Evolutionary conservation across 2,329 filamentous ascomycete genomes (phyloP), one percentile per base, ranked within the genome.

Genomic region (Penicillium sp.): DNA sequence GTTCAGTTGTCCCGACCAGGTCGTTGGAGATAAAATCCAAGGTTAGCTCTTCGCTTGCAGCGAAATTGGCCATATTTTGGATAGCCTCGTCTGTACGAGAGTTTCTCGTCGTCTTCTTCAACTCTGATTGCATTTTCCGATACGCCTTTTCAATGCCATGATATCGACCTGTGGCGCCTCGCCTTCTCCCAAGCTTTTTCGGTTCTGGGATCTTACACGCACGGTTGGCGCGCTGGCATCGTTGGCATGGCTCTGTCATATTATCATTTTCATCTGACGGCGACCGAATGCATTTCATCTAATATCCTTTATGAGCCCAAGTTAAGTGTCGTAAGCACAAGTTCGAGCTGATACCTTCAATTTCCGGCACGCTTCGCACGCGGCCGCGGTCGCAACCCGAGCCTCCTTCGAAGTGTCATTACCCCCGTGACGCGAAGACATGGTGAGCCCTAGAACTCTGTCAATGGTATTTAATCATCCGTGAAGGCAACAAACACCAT

Each of bases 261-360:
- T 7, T 27, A 9, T 38, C 29, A 6, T 49, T 9, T 11, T 32
- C 14, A 18, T 31, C 14, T 10, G 4, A 29, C 21, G 49, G 44
- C 5, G 53, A 11, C 13, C 66, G 59, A 13, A 63, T 61, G 38
- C 67, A 70, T 58, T 59, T 58, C 67, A 70, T 70, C 63, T 64
- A 36, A n/a, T 18, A 10, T 31, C 2, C 7, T 4, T n/a, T 41
- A 9, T 56, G 21, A 57, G 36, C 24, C 18, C 1, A 18, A 18
- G 1, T 18, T 18, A 39, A 31, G 9, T 14, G 36, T 34, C 5
- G 11, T 22, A 2, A 11, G n/a, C 2, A 4, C 5, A 14, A 11
- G 22, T 36, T 11, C 22, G 6, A 14, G 34, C 8, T 7, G 29
- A 18, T 50, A 56, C 55, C 55, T 66, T 65, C 8, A 65, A 42